phyloP scores from a whole-genome alignment of 1,284 basidiomycete species.

The Mycena citricolor region DNA sequence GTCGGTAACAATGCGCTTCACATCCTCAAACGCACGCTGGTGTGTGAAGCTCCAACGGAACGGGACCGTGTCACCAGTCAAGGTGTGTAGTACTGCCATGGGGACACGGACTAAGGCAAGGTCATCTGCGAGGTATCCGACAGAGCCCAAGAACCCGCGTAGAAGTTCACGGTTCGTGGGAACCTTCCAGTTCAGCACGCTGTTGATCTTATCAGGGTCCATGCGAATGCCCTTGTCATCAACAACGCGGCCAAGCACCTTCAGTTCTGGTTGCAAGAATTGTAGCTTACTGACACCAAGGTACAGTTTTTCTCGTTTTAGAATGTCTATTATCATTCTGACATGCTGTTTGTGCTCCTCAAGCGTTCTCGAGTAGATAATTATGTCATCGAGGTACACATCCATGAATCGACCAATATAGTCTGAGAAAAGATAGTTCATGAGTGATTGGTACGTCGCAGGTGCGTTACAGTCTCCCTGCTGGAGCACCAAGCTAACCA shows the following conservation, averaged over 20 bases:
- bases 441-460: conserved; percentile 23
- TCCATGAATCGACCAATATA: conserved; percentile 9
- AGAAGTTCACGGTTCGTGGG: conserved; percentile 13
- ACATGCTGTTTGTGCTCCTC: conserved; percentile 27
- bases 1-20: conserved; percentile 17
- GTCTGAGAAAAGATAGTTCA: conserved; percentile 5
- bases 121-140: conserved; percentile 21
- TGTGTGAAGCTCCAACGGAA: conserved; percentile 25
- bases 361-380: conserved; percentile 9
- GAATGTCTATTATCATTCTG: conserved; percentile 24
- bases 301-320: conserved; percentile 20
- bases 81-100: conserved; percentile 22
- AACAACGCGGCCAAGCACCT: conserved; percentile 32
- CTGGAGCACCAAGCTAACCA: conserved; percentile 24
- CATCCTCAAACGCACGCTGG: conserved; percentile 26
- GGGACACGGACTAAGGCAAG: conserved; percentile 8
- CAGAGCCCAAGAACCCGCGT: conserved; percentile 20
- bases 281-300: conserved; percentile 27
- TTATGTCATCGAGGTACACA: conserved; percentile 11
- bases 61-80: conserved; percentile 10
- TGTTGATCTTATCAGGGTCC: conserved; percentile 32
- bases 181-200: conserved; percentile 29
- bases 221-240: conserved; percentile 30
- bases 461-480: conserved; percentile 20
- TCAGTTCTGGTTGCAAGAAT: conserved; percentile 25